Conservation (phyloP, 2,329 filamentous ascomycete genomes). For the Aspergillus fijiensis region DNA sequence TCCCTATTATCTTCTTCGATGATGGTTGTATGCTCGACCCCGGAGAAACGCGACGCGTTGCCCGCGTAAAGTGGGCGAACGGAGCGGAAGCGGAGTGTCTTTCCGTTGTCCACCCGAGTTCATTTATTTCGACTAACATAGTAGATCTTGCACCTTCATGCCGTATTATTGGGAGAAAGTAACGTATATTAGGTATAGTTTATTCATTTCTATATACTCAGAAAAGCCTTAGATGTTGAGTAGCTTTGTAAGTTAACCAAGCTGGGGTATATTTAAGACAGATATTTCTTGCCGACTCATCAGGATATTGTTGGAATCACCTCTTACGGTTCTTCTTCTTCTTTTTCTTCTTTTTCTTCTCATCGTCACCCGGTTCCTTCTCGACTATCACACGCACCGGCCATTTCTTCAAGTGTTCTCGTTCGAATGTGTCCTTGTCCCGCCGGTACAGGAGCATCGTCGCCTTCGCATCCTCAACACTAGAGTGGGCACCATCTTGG, state of each 20-base stretch:
- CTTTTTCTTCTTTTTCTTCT: constrained; percentile 50
- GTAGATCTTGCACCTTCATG: no score
- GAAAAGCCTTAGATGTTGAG: neutral
- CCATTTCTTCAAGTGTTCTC: constrained; percentile 71
- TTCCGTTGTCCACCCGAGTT: neutral
- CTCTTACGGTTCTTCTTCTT: constrained; percentile 48
- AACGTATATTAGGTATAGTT: neutral
- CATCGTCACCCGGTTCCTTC: constrained; percentile 32
- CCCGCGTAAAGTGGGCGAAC: constrained; percentile 30
- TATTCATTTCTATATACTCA: neutral
- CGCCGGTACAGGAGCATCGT: constrained; percentile 85
- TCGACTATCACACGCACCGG: constrained; percentile 43
- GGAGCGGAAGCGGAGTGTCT: neutral
- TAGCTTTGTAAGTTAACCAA: constrained; percentile 8
- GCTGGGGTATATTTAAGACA: constrained; percentile 20
- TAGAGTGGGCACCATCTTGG: constrained; percentile 60
- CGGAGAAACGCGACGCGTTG: constrained; percentile 31
- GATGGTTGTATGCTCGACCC: constrained; percentile 7
- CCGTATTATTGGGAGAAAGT: neutral
- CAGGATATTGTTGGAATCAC: constrained; percentile 24
- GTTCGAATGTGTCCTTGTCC: constrained; percentile 81
- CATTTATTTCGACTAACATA: no score
- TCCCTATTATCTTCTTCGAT: neutral
- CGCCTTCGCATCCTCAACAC: constrained; percentile 75
- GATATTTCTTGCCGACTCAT: neutral